phyloP scores from a whole-genome alignment of 2,329 filamentous ascomycete genomes.

The Rugonectria rugulosa region DNA sequence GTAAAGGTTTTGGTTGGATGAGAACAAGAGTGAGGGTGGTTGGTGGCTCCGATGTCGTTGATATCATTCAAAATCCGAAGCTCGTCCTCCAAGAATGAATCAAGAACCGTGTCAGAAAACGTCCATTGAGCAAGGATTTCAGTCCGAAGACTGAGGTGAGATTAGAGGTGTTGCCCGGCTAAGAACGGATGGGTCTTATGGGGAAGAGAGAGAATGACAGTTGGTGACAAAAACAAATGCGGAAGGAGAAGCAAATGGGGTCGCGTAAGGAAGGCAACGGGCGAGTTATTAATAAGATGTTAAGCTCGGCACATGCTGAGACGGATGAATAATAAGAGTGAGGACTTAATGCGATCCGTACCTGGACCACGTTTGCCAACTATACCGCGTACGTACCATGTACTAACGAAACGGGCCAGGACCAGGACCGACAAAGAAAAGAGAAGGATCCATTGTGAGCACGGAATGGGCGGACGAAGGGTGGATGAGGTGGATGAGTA shows the following conservation, averaged over 20 bases:
- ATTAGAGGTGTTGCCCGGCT: neutral
- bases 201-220: neutral
- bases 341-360: conserved; percentile 2
- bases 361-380: conserved; percentile 10
- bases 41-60: conserved; percentile 28
- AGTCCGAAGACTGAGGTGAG: neutral
- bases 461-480: neutral
- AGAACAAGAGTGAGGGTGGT: neutral
- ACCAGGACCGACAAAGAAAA: conserved; percentile 14
- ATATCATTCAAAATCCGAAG: conserved; percentile 8
- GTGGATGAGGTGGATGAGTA: neutral
- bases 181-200: neutral
- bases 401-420: conserved; percentile 15
- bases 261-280: conserved; percentile 5
- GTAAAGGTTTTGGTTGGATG: conserved; percentile 4
- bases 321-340: neutral
- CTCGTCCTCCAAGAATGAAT: conserved; percentile 15
- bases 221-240: neutral
- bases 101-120: conserved; percentile 10
- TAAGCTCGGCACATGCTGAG: conserved; percentile 1
- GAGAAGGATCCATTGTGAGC: neutral
- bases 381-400: neutral
- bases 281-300: conserved; percentile 18
- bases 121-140: conserved; percentile 17
- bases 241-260: neutral